Base-by-base conservation (phyloP, 2,329 filamentous ascomycete species). In the Phaeosphaeriaceae sp. region DNA sequence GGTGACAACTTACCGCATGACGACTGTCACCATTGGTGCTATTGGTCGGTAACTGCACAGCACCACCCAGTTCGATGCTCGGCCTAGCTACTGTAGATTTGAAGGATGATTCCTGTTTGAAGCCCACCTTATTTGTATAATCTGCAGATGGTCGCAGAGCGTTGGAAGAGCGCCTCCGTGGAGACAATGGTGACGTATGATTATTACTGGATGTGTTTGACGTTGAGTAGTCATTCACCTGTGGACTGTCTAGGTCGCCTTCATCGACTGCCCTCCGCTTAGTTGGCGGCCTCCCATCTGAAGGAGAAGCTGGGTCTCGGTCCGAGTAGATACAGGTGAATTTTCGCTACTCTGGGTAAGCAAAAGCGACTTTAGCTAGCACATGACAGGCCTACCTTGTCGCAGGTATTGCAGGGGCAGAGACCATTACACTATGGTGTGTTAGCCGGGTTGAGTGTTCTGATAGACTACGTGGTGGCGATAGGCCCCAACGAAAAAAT, bases 351-450 rank as follows among this genome's bases (percentile, higher is more conserved):
- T n/a, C n/a, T n/a, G 17, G 7, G 62, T 75, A 50, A 74, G 66
- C 55, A 49, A 31, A 19, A 24, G 51, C 41, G 42, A 22, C 13
- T 36, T 9, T 52, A 41, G 27, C 15, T 36, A 22, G 15, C 2
- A 31, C 42, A 24, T 40, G 27, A 6, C 11, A 21, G 49, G 42
- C 51, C 77, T 71, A 85, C 82, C 76, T 86, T 88, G 46, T 79
- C 76, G 74, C 87, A 89, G 22, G 84, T 85, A 57, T 81, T 82
- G 73, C 87, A 89, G 40, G 86, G 86, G 51, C 78, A 80, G 48
- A 80, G 69, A 24, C 86, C 86, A 74, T 88, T 86, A 74, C 86
- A 88, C 86, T 62, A 49, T 24, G 48, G 42, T 31, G 15, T 56
- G 58, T 71, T 61, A 68, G 63, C 53, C 45, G 48, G 50, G 52